Conservation (phyloP, 352 stramenopile species). For the Pythium chondricola region DNA sequence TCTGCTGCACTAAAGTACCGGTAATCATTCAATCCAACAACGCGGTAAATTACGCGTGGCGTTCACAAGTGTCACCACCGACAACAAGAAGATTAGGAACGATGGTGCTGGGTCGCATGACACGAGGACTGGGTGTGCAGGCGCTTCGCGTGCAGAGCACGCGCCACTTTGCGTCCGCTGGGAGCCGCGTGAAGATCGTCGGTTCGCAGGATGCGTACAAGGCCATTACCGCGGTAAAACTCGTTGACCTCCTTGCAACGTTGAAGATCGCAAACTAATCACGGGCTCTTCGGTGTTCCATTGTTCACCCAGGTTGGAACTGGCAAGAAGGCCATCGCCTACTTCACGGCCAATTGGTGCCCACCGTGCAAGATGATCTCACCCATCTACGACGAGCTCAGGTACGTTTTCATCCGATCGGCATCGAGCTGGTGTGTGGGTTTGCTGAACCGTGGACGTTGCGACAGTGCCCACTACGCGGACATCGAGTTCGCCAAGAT, state of each 20-base stretch:
- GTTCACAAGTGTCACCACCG: no score
- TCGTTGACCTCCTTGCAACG: no score
- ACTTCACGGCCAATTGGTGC: conserved; percentile 89
- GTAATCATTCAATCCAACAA: neutral
- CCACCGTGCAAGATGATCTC: conserved; percentile 90
- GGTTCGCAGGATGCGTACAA: conserved; percentile 69
- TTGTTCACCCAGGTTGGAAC: conserved; percentile 36
- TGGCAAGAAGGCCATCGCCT: conserved; percentile 73
- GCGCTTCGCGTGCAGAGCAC: conserved; percentile 20
- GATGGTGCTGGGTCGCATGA: conserved; percentile 27
- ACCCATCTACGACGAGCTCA: conserved; percentile 83
- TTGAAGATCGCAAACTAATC: no score
- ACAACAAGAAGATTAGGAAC: no score
- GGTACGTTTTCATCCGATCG: conserved; percentile 31
- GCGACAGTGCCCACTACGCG: conserved; percentile 52
- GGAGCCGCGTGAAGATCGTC: conserved; percentile 68
- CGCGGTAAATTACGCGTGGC: no score
- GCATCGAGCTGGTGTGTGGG: no score
- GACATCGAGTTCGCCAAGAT: conserved; percentile 82
- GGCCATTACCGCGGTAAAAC: conserved; percentile 43
- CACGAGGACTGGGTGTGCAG: conserved; percentile 14
- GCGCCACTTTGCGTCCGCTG: conserved; percentile 27
- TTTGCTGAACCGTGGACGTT: no score
- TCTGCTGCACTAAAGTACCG: neutral
- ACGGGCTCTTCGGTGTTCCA: neutral